phyloP scores from a whole-genome alignment of 768 basidiomycete genomes.

The Tricholoma bakamatsutake region DNA sequence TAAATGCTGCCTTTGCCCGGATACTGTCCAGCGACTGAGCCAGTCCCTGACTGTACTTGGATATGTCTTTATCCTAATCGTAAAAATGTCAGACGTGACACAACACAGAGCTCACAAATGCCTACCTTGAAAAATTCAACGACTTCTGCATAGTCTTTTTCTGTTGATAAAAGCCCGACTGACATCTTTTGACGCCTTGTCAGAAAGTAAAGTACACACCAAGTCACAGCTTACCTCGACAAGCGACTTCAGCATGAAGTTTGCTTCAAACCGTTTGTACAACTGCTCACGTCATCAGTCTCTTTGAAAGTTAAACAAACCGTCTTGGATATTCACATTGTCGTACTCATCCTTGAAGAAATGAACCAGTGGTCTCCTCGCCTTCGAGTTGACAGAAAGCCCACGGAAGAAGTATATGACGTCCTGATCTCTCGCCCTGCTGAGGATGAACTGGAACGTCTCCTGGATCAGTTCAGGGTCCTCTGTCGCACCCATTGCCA shows the following conservation, averaged over 20 bases:
- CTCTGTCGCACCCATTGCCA: constrained; percentile 56
- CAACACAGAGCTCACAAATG: background rate
- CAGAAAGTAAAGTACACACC: constrained; percentile 19
- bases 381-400: constrained; percentile 47
- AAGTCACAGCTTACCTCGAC: constrained; percentile 42
- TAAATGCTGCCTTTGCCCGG: constrained; percentile 51
- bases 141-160: constrained; percentile 58
- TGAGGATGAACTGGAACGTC: constrained; percentile 56
- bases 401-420: constrained; percentile 58
- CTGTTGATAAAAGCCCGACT: constrained; percentile 43
- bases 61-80: constrained; percentile 55
- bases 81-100: constrained; percentile 16
- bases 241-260: constrained; percentile 50
- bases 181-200: constrained; percentile 23
- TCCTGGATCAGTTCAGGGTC: constrained; percentile 52
- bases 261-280: constrained; percentile 65
- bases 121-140: constrained; percentile 73
- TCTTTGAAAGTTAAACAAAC: background rate
- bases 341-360: constrained; percentile 72
- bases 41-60: constrained; percentile 60
- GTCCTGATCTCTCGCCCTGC: constrained; percentile 54
- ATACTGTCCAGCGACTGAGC: constrained; percentile 68
- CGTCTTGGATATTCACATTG: constrained; percentile 32
- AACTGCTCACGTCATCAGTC: constrained; percentile 32
- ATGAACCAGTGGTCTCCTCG: constrained; percentile 46